phyloP scores from a whole-genome alignment of 139 green algal genomes.

The Trebouxia sp. region DNA sequence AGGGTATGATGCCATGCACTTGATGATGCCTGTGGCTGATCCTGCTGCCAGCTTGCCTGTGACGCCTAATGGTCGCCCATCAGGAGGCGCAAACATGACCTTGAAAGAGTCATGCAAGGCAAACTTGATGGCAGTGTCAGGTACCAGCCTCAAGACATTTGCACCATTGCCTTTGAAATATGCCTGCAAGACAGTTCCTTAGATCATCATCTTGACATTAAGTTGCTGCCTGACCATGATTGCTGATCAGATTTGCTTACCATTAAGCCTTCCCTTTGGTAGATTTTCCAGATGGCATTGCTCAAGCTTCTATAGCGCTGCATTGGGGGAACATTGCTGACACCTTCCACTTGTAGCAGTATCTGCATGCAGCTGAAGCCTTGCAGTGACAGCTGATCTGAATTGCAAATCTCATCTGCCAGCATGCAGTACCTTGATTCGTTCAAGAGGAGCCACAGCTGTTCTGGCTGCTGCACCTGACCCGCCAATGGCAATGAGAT shows the following conservation, averaged over 20 bases:
- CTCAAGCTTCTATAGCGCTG: slow-evolving; percentile 47
- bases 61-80: slow-evolving; percentile 49
- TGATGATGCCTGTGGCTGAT: slow-evolving; percentile 55
- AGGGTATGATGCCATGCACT: slow-evolving; percentile 61
- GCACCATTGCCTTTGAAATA: slow-evolving; percentile 68
- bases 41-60: slow-evolving; percentile 58
- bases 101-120: slow-evolving; percentile 55
- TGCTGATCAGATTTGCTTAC: slow-evolving; percentile 36
- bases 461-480: slow-evolving; percentile 62
- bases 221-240: neutral
- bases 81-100: slow-evolving; percentile 59
- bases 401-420: neutral
- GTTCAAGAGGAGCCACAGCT: slow-evolving; percentile 64
- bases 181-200: slow-evolving; percentile 29
- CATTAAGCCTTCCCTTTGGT: slow-evolving; percentile 42
- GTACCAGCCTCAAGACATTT: slow-evolving; percentile 60
- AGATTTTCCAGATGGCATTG: slow-evolving; percentile 52
- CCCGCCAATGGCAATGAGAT: slow-evolving; percentile 58
- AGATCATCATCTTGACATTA: neutral
- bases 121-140: slow-evolving; percentile 64
- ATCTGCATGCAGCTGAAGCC: slow-evolving; percentile 44
- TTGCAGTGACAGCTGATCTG: neutral
- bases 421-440: slow-evolving; percentile 54
- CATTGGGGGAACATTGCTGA: slow-evolving; percentile 33
- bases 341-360: slow-evolving; percentile 59